Evolutionary conservation across 139 green algal species (phyloP).

Genomic region (Chlorella sp.): DNA sequence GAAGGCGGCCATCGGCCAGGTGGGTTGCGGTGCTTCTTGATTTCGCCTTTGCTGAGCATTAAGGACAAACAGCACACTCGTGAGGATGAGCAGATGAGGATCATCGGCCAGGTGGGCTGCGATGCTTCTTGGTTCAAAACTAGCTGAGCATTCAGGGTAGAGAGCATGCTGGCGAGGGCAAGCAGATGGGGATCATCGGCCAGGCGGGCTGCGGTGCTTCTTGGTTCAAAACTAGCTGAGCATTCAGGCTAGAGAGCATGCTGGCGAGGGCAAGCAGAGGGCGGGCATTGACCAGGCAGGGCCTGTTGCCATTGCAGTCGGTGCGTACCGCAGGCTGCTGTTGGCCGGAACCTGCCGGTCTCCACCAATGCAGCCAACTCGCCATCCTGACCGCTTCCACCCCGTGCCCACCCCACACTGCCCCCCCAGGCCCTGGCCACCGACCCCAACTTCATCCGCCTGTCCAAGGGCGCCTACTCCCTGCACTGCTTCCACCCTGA

Average conservation of each 20-base stretch:
- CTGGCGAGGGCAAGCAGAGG: constrained; percentile 30
- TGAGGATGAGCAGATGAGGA: constrained; percentile 30
- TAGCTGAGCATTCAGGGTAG: too few species aligned
- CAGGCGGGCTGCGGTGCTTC: too few species aligned
- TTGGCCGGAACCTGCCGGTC: neutral
- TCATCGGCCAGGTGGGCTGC: constrained; percentile 9
- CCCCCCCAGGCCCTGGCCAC: constrained; percentile 3
- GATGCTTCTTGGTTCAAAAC: too few species aligned
- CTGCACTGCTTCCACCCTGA: constrained; percentile 42
- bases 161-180: too few species aligned
- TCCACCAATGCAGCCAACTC: neutral
- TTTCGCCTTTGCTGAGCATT: too few species aligned
- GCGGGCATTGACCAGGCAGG: neutral
- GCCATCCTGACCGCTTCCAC: neutral
- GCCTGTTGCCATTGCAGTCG: neutral
- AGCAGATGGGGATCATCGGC: constrained; percentile 11
- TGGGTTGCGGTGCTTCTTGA: too few species aligned
- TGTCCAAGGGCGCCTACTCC: constrained; percentile 36
- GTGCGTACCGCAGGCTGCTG: too few species aligned
- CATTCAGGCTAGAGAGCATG: too few species aligned
- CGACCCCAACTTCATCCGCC: constrained; percentile 39
- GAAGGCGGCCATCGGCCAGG: constrained; percentile 6
- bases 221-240: too few species aligned
- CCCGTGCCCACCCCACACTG: neutral
- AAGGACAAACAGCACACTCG: too few species aligned